Evolutionary conservation across 805 yeast genomes (phyloP), one percentile per base, ranked within the genome.

Genomic region (Saccharomycopsis schoenii): DNA sequence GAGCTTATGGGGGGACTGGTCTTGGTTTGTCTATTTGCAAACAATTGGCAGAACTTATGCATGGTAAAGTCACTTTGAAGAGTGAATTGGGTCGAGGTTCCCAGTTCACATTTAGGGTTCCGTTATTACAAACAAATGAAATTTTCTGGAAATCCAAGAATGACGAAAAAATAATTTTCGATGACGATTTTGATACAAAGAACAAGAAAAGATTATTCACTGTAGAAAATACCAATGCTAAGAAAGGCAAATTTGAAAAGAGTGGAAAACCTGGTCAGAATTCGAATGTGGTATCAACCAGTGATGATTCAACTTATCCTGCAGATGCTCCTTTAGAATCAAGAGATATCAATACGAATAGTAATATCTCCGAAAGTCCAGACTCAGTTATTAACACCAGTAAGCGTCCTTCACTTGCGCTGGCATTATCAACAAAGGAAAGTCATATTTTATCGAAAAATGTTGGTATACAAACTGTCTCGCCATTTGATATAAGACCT

Each of bases 1-100:
- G 96, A 69, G 89, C 92, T 61, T 86, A 88, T 69, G 97, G 98
- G 62, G 99, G 99, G 66, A 94, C 97, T 0, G 99, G 98, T 1
- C 77, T 93, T 56, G 99, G 99, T 0, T 79, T 93, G 54, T 81
- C 86, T 0, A 93, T 93, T 68, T 94, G 97, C 73, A 79, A 89
- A 62, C 97, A 93, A 72, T 80, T 94, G 62, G 97, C 97, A 0
- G 81, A 80, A 41, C 83, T 92, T 83, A 93, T 93, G 98, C 80
- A 84, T 61, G 97, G 99, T 61, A 83, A 90, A 0, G 81, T 94
- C 73, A 80, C 83, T 1, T 72, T 94, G 58, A 80, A 86, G 61
- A 87, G 96, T 0, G 77, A 80, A 34, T 80, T 88, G 21, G 97
- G 96, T 0, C 78, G 82, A 25, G 99, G 99, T 0, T 86, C 96